Conservation (phyloP, 2,329 filamentous ascomycete species). For the Hypoxylon sp. region DNA sequence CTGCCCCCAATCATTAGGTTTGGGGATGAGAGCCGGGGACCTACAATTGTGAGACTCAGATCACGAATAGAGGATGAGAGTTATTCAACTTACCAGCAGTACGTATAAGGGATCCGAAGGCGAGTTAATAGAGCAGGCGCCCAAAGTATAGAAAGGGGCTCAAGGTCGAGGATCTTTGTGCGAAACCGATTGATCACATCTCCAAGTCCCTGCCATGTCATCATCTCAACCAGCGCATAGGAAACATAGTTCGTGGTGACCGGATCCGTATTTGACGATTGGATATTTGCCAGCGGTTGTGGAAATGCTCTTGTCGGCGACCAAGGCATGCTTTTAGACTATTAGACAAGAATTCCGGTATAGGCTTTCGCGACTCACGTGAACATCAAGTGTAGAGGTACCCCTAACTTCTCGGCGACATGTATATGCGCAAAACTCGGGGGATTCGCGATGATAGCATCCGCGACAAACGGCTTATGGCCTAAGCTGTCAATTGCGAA, state of each 20-base stretch:
- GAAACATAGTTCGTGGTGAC: slow-evolving; percentile 80
- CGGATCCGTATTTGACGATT: slow-evolving; percentile 76
- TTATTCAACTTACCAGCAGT: slow-evolving; percentile 77
- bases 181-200: slow-evolving; percentile 93
- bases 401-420: slow-evolving; percentile 74
- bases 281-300: slow-evolving; percentile 87
- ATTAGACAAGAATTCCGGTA: slow-evolving; percentile 22
- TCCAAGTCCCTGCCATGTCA: slow-evolving; percentile 93
- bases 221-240: slow-evolving; percentile 88
- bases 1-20: slow-evolving; percentile 67
- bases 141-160: slow-evolving; percentile 84
- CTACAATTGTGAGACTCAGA: slow-evolving; percentile 37
- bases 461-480: slow-evolving; percentile 53
- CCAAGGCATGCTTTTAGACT: slow-evolving; percentile 78
- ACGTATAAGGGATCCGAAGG: slow-evolving; percentile 86
- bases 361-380: slow-evolving; percentile 60
- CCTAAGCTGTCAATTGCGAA: slow-evolving; percentile 40
- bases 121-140: slow-evolving; percentile 84
- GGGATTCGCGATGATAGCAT: slow-evolving; percentile 68
- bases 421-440: slow-evolving; percentile 77
- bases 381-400: slow-evolving; percentile 81
- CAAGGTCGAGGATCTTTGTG: slow-evolving; percentile 76
- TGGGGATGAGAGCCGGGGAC: slow-evolving; percentile 63
- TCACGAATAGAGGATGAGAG: background rate
- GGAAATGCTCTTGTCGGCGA: slow-evolving; percentile 87